Conservation (phyloP, 352 stramenopile species). For the Phytophthora pluvialis region DNA sequence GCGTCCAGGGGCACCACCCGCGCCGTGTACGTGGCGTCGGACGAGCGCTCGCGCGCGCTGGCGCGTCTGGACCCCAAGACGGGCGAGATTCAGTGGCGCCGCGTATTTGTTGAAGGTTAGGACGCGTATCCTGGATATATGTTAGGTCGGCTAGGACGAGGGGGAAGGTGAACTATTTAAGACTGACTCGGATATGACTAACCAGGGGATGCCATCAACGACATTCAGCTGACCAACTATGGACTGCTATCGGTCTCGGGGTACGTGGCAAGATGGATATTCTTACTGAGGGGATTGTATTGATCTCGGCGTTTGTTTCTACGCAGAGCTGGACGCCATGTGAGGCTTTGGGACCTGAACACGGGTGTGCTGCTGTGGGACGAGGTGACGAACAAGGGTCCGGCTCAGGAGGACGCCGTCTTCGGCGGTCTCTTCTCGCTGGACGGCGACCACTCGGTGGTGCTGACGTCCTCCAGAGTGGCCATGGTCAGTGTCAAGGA, state of each 20-base stretch:
- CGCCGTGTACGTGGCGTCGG: constrained; percentile 76
- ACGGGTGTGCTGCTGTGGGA: constrained; percentile 79
- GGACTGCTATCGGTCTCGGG: constrained; percentile 70
- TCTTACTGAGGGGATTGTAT: constrained; percentile 20
- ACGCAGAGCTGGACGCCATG: constrained; percentile 60
- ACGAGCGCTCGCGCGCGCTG: constrained; percentile 62
- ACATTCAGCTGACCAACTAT: constrained; percentile 74
- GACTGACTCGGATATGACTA: constrained; percentile 20
- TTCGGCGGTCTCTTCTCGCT: constrained; percentile 56
- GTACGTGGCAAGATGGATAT: constrained; percentile 35
- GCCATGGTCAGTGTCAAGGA: constrained; percentile 69
- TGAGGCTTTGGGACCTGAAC: constrained; percentile 72
- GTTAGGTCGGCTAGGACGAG: too few relatives aligned
- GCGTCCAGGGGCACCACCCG: constrained; percentile 50
- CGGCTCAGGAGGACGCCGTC: constrained; percentile 21
- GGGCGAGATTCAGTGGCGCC: constrained; percentile 79
- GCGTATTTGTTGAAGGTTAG: constrained; percentile 58
- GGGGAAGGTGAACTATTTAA: background rate
- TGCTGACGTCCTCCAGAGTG: constrained; percentile 54
- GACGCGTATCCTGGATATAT: constrained; percentile 5
- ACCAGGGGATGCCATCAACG: constrained; percentile 64
- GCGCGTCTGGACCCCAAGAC: constrained; percentile 73
- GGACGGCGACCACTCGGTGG: constrained; percentile 52
- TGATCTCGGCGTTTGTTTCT: constrained; percentile 6
- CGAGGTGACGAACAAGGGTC: constrained; percentile 40